Conservation (phyloP, 306 rosid genomes). For the Luffa aegyptiaca region DNA sequence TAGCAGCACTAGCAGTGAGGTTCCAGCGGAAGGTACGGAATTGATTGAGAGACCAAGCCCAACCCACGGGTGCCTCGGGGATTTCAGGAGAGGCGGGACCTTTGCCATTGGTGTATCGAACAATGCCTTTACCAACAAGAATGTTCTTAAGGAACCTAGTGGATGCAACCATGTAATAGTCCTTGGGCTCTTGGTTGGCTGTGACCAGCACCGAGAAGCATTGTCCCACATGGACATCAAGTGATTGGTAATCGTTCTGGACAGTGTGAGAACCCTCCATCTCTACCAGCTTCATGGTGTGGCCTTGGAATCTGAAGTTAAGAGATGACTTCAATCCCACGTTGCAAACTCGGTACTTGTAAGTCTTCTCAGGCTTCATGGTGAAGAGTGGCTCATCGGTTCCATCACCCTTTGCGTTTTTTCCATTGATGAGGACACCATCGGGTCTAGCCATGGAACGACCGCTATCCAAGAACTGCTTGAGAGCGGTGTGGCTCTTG, state of each 20-base stretch:
- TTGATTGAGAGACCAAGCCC: too few species aligned
- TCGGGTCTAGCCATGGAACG: conserved; percentile 48
- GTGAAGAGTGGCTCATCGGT: conserved; percentile 54
- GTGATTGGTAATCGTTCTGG: too few species aligned
- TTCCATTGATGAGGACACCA: conserved; percentile 66
- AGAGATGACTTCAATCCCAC: conserved; percentile 53
- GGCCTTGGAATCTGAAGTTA: conserved; percentile 69
- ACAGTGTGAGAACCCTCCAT: too few species aligned
- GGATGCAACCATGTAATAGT: conserved; percentile 42
- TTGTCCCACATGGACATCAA: too few species aligned
- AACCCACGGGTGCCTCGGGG: background rate
- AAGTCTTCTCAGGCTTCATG: conserved; percentile 65
- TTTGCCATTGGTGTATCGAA: conserved; percentile 38
- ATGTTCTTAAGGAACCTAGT: conserved; percentile 43
- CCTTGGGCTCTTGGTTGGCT: too few species aligned
- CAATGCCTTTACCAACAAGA: conserved; percentile 33
- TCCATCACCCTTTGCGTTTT: conserved; percentile 42
- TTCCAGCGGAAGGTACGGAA: too few species aligned
- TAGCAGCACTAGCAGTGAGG: too few species aligned
- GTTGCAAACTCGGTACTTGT: conserved; percentile 71
- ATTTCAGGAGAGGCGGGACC: conserved; percentile 43
- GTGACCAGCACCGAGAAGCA: too few species aligned
- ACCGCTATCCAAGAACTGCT: conserved; percentile 37
- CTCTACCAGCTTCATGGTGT: conserved; percentile 36
- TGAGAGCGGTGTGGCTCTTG: conserved; percentile 48